Conservation (phyloP, 768 basidiomycete genomes). For the Dioszegia aurantiaca region DNA sequence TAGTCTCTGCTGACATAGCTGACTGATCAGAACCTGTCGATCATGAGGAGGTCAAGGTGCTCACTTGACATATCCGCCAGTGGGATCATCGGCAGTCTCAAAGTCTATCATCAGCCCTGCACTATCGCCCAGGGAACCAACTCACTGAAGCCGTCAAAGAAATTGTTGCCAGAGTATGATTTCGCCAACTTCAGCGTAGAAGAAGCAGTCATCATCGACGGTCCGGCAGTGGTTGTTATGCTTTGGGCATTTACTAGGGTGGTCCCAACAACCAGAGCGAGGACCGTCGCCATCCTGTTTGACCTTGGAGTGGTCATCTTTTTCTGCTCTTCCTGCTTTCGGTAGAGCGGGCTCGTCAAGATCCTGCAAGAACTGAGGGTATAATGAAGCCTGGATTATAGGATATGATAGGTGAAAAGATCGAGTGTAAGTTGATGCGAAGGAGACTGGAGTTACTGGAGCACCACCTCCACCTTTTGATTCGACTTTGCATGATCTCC, state of each 20-base stretch:
- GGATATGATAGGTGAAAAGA: too few species aligned
- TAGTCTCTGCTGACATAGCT: slow-evolving; percentile 44
- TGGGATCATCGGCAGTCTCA: slow-evolving; percentile 47
- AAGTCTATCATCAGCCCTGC: slow-evolving; percentile 32
- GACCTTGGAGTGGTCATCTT: background rate
- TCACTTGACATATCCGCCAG: slow-evolving; percentile 43
- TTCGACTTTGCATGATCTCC: too few species aligned
- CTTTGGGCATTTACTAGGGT: background rate
- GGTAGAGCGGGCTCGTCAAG: background rate
- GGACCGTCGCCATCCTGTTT: background rate
- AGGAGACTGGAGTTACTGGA: too few species aligned
- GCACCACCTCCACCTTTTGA: too few species aligned
- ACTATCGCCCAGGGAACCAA: background rate
- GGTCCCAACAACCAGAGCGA: background rate
- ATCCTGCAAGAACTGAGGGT: too few species aligned
- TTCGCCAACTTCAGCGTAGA: slow-evolving; percentile 45
- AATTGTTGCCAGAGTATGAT: slow-evolving; percentile 41
- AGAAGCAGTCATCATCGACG: slow-evolving; percentile 17
- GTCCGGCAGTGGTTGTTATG: slow-evolving; percentile 19
- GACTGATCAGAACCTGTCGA: background rate
- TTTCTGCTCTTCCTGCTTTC: background rate
- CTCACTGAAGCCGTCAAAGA: slow-evolving; percentile 36
- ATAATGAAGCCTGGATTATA: too few species aligned
- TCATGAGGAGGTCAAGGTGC: background rate
- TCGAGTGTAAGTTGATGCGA: too few species aligned